Percentiles rank a stretch among this genome's conserved stretches.
Conservation (phyloP, 441 rosid genomes). For the Adansonia gregorii region DNA sequence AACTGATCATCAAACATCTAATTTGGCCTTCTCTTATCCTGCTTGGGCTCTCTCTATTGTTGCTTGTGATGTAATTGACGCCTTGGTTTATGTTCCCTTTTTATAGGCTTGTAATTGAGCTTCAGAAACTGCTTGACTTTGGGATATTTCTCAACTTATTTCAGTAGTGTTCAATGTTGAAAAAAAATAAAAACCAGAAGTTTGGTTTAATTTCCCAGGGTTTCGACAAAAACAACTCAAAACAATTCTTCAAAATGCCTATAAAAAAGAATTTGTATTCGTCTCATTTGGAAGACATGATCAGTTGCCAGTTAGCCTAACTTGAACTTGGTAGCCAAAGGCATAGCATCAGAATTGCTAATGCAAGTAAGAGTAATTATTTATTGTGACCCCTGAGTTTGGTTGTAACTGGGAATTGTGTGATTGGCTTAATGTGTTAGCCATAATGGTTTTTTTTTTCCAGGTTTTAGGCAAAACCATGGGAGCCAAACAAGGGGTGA, state of each 20-base stretch:
- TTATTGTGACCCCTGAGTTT: not conserved
- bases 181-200: not conserved
- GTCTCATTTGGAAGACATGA: not conserved
- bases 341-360: not conserved
- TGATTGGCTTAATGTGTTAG: no score
- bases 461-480: not conserved
- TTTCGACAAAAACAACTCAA: not conserved
- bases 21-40: not conserved
- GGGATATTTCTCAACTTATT: not conserved
- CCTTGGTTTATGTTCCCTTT: not conserved
- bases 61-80: not conserved
- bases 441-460: no score
- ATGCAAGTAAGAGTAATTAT: not conserved
- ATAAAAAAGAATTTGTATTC: not conserved
- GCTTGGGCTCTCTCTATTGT: not conserved
- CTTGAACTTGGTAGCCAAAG: not conserved
- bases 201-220: conserved; percentile 2
- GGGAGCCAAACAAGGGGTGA: conserved; percentile 20
- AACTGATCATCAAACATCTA: conserved; percentile 22
- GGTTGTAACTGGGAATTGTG: no score
- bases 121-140: not conserved
- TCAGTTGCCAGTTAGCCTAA: not conserved
- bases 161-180: not conserved
- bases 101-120: not conserved
- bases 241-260: not conserved